Base-by-base conservation (phyloP, 176 grass and related monocot species). In the Triticum timopheevii region DNA sequence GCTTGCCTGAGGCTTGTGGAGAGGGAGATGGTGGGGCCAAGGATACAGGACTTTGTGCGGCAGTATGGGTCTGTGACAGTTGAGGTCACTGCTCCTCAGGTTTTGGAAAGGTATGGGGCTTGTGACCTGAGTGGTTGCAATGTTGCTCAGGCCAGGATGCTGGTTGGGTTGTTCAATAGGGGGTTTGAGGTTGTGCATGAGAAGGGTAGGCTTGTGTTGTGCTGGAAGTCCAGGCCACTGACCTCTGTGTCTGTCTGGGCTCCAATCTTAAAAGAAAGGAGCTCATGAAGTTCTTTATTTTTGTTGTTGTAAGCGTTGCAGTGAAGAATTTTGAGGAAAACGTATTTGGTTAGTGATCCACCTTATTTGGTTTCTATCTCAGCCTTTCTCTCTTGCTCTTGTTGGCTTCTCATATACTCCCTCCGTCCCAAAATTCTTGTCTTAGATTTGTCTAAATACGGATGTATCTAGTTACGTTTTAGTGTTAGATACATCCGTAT, bases 221-320 rank as follows among this genome's bases (percentile, higher is more conserved):
- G 88, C 81, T 93, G 91, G 91, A 93, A 93, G 67, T 88, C 85
- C 5, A 93, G 82, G 67, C 85, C 85, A 62, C 34, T 90, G 73
- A 86, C 74, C 45, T 82, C 82, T 22, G 91, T 90, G 19, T 90
- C 91, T 38, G 82, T 87, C 54, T 93, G 85, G 85, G 54, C 38
- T 73, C 82, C 73, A 62, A 12, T 67, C 30, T 52, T 36, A 68
- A 74, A 84, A 20, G 8, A 80, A 64, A 83, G 19, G 35, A 72
- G 33, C 22, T 85, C 47, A 12, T 80, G 25, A 64, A 47, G 54
- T 36, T 90, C 24, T 61, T 24, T 52, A 11, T 31, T 84, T 76
- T 81, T 23, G 3, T 52, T 76, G 67, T 70, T 76, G 67, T 70
- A 81, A 62, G 35, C 69, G 6, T 88, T 81, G 77, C 10, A 39